Evolutionary conservation across 2,329 filamentous ascomycete genomes (phyloP), one percentile per base, ranked within the genome.

Genomic region (Talaromyces sp.): DNA sequence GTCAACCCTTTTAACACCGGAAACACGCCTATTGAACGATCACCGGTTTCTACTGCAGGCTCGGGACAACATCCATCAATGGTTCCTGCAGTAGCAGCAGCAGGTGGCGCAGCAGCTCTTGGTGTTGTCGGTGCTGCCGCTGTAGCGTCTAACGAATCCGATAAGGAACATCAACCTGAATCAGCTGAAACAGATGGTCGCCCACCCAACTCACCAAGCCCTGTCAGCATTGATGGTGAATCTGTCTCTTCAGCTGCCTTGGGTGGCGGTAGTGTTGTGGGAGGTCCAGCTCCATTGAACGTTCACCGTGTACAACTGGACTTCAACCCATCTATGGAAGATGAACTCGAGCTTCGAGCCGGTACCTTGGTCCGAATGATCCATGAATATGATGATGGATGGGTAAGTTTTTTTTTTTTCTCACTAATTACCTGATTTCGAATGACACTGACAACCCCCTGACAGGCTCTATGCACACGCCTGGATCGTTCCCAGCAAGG

Each of bases 361-460:
- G 94, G 94, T 47, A 87, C 95, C 57, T 80, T 99, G 44, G 90
- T 97, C 46, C 85, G 93, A 59, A 79, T 99, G 59, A 80, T 97
- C 47, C 93, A 97, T 68, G 92, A 96, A 75, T 99, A 97, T 66
- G 94, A 99, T 69, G 94, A 99, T 75, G 94, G 94, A 66, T 99
- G 94, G 94, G 90, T 93, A 83, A 82, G 89, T 82, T 29, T 14
- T 51, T 7, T n/a, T 82, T 29, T 14, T 51, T 7, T n/a, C 45
- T 30, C 16, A 36, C 24, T 16, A 9, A 17, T 16, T 16, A 4
- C 13, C 41, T 32, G 11, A 1, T 3, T 45, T 20, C 20, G 27
- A 16, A 10, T n/a, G n/a, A n/a, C 14, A 47, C 47, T 22, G 55
- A 70, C 35, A 42, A 71, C 75, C 42, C 49, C 47, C 19, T 54